Evolutionary conservation across 179 eudicot species (phyloP).

Genomic region (Silene coronaria): DNA sequence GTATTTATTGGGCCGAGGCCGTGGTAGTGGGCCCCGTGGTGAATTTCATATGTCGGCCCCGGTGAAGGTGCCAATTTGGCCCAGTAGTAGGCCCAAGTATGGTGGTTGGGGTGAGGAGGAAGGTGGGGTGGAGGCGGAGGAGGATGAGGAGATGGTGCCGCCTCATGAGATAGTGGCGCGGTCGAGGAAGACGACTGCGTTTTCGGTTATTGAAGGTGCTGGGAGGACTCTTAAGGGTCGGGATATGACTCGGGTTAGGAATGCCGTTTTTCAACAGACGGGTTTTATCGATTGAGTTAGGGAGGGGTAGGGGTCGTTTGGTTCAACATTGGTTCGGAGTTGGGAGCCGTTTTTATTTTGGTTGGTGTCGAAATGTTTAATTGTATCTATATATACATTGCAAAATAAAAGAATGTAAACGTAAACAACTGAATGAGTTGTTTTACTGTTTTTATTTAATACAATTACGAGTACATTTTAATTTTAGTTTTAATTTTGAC

Average conservation of each 20-base stretch:
- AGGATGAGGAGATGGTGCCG: slow-evolving; percentile 51
- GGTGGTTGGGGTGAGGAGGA: slow-evolving; percentile 19
- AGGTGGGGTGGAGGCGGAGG: slow-evolving; percentile 31
- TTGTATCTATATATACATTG: neutral
- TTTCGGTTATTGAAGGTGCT: slow-evolving; percentile 61
- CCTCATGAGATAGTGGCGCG: slow-evolving; percentile 74
- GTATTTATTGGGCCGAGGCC: neutral
- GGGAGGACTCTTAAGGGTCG: slow-evolving; percentile 66
- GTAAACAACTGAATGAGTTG: too few relatives aligned
- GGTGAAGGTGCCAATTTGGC: slow-evolving; percentile 54
- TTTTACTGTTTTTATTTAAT: too few relatives aligned
- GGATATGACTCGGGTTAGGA: slow-evolving; percentile 49
- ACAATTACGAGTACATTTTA: too few relatives aligned
- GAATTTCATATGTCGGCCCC: slow-evolving; percentile 51
- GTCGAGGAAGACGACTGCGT: slow-evolving; percentile 38
- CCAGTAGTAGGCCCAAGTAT: slow-evolving; percentile 18
- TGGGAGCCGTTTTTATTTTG: neutral
- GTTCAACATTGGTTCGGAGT: neutral
- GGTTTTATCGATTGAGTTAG: slow-evolving; percentile 40
- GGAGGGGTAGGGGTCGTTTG: neutral
- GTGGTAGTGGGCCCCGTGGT: neutral
- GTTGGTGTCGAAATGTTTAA: neutral
- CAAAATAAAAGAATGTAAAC: neutral
- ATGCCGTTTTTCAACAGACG: slow-evolving; percentile 47
- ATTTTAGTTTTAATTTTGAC: too few relatives aligned